Percentiles rank a stretch among this genome's conserved stretches.
phyloP scores from a whole-genome alignment of 805 yeast genomes.

The Metschnikowia kofuensis region DNA sequence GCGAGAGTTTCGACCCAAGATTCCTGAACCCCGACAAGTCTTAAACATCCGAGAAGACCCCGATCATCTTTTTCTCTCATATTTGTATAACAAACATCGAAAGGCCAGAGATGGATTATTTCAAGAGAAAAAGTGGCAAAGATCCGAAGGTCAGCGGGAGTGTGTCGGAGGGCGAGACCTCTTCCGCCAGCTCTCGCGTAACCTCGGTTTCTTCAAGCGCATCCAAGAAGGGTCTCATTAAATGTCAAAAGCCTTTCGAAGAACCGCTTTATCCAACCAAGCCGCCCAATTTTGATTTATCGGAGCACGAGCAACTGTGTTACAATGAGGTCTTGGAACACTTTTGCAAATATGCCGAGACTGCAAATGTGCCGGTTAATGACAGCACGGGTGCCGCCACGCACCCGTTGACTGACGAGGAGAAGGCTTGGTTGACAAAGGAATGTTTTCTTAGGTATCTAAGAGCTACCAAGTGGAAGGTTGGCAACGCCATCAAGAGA shows the following conservation, averaged over 20 bases:
- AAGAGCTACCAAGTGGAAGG: constrained; percentile 52
- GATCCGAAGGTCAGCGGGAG: constrained; percentile 8
- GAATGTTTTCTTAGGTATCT: constrained; percentile 53
- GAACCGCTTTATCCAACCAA: constrained; percentile 34
- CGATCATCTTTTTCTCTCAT: no score
- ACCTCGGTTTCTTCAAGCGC: constrained; percentile 12
- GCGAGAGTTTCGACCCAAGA: no score
- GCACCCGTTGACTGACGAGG: constrained; percentile 30
- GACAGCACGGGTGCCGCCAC: constrained; percentile 23
- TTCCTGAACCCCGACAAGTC: no score
- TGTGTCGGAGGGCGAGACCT: constrained; percentile 13
- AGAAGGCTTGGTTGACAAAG: constrained; percentile 46
- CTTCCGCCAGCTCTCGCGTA: constrained; percentile 15
- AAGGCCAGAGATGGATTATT: constrained; percentile 13
- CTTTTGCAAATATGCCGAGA: constrained; percentile 25
- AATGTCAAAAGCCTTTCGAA: constrained; percentile 39
- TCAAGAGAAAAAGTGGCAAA: constrained; percentile 9
- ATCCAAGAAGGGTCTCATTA: constrained; percentile 25
- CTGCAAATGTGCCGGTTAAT: constrained; percentile 27
- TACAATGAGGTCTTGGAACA: constrained; percentile 29
- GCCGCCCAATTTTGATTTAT: constrained; percentile 29
- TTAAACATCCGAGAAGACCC: neutral
- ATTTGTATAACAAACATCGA: no score
- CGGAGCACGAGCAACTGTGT: constrained; percentile 29
- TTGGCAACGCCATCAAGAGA: constrained; percentile 41